Evolutionary conservation across 2,329 filamentous ascomycete genomes (phyloP).

Genomic region (Tolypocladium album): DNA sequence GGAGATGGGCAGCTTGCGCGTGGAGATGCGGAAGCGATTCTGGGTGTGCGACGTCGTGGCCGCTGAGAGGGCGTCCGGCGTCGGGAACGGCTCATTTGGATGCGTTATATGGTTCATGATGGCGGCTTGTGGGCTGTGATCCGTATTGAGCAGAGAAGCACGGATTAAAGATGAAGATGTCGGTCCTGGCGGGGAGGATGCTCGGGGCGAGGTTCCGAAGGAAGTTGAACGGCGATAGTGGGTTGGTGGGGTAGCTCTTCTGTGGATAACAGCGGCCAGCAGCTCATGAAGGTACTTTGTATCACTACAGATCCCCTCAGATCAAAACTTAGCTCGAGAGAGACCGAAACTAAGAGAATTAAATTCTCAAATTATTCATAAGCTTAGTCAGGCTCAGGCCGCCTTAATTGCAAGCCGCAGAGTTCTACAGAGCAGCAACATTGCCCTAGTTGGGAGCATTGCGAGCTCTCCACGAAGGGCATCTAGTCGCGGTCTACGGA

Average conservation of each 20-base stretch:
- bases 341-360: not conserved
- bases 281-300: not conserved
- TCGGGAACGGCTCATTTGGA: conserved; percentile 43
- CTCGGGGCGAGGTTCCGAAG: not conserved
- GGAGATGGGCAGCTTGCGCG: conserved; percentile 88
- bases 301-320: not conserved
- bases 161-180: not conserved
- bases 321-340: no score
- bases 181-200: not conserved
- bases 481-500: not conserved
- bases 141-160: no score
- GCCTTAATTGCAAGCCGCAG: not conserved
- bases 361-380: not conserved
- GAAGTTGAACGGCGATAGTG: not conserved
- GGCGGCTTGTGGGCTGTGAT: not conserved
- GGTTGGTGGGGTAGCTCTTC: not conserved
- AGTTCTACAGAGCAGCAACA: not conserved
- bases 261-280: not conserved
- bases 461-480: not conserved
- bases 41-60: conserved; percentile 49
- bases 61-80: conserved; percentile 34
- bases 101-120: conserved; percentile 29
- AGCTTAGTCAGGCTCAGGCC: not conserved
- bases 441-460: not conserved
- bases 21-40: conserved; percentile 62